These are phyloP conservation scores for Schizopora paradoxa DNA, from an alignment of 1,284 basidiomycete genomes.

Conservation along the genomic window DNA sequence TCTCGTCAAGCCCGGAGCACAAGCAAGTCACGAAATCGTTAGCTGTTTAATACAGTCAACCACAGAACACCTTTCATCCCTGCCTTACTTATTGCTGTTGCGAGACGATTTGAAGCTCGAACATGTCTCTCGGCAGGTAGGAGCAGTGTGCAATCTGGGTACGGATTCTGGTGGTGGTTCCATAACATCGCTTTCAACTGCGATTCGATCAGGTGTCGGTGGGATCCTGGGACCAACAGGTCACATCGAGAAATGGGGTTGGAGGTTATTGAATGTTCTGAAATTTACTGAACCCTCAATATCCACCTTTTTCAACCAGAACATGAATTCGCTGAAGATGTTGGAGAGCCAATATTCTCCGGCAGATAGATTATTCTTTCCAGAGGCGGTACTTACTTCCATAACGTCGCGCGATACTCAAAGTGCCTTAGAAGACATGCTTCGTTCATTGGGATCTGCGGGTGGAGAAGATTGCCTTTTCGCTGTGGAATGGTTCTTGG, in stretches of 20 bases:
- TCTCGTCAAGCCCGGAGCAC: constrained; percentile 39
- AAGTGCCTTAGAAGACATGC: constrained; percentile 59
- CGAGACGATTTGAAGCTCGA: constrained; percentile 68
- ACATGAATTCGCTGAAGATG: constrained; percentile 42
- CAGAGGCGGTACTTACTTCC: constrained; percentile 54
- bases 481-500: constrained; percentile 78
- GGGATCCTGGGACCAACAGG: constrained; percentile 76
- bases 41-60: constrained; percentile 50
- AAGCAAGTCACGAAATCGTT: constrained; percentile 41
- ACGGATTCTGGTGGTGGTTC: constrained; percentile 18
- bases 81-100: constrained; percentile 70
- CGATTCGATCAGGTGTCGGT: constrained; percentile 53
- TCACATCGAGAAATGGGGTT: constrained; percentile 86
- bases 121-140: constrained; percentile 61
- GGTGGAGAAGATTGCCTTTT: constrained; percentile 66
- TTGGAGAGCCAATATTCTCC: constrained; percentile 45
- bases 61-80: constrained; percentile 58
- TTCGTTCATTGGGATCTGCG: constrained; percentile 58
- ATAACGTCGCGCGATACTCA: constrained; percentile 53
- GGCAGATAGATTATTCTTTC: constrained; percentile 44
- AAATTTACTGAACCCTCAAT: constrained; percentile 59
- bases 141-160: constrained; percentile 59
- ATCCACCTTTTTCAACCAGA: constrained; percentile 40
- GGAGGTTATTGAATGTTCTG: constrained; percentile 71
- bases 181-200: constrained; percentile 26